A percentile compares a stretch with the other conserved stretches of the same genome.
Evolutionary conservation across 108 stramenopile species (phyloP).

Genomic region (Ochromonas danica): DNA sequence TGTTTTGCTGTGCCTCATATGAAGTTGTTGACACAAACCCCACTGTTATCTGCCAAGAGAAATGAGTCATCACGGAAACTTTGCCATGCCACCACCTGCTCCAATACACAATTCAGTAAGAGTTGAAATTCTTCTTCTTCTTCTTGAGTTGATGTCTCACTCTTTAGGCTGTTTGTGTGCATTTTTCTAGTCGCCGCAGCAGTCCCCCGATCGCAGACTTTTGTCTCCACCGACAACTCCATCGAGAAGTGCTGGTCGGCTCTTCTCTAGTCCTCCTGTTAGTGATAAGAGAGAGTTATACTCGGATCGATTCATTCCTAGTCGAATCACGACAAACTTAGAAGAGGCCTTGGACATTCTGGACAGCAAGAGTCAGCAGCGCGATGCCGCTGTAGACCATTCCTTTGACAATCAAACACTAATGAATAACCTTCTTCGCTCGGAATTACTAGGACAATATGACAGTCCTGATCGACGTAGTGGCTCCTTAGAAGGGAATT

Average conservation of each 20-base stretch:
- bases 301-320: slow-evolving; percentile 32
- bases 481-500: not conserved
- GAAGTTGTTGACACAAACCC: too few species aligned
- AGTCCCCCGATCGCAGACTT: too few species aligned
- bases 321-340: slow-evolving; percentile 22
- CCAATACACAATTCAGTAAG: too few species aligned
- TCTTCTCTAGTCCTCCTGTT: not conserved
- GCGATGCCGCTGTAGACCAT: not conserved
- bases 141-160: too few species aligned
- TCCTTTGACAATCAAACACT: not conserved
- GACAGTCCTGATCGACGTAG: not conserved
- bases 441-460: slow-evolving; percentile 22
- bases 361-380: not conserved
- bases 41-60: too few species aligned
- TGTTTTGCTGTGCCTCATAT: too few species aligned
- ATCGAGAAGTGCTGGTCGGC: not conserved
- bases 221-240: not conserved
- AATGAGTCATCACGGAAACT: too few species aligned
- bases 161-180: too few species aligned
- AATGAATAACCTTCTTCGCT: slow-evolving; percentile 29
- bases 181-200: too few species aligned
- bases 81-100: too few species aligned
- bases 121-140: too few species aligned
- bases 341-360: slow-evolving; percentile 32
- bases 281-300: not conserved